These are phyloP conservation scores for Telfairia occidentalis DNA, from an alignment of 331 rosid genomes.

Conservation along the genomic window DNA sequence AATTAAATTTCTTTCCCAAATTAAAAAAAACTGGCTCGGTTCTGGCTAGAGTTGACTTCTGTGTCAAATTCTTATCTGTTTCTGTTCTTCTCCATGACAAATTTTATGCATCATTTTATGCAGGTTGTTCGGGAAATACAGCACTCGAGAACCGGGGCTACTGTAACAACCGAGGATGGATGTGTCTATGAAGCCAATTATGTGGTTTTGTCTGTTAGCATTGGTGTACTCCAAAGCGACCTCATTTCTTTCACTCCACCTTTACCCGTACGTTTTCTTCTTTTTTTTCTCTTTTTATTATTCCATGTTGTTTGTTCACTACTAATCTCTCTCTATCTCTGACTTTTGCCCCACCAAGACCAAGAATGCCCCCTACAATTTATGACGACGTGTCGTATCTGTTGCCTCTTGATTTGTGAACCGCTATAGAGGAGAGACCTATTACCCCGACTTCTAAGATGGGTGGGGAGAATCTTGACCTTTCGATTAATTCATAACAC, in stretches of 20 bases:
- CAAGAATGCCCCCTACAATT: neutral
- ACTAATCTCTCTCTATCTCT: neutral
- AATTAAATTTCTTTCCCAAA: slow-evolving; percentile 14
- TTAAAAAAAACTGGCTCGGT: slow-evolving; percentile 18
- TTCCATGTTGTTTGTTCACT: slow-evolving; percentile 3
- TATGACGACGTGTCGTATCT: slow-evolving; percentile 16
- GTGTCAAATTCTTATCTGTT: neutral
- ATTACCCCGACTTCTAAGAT: neutral
- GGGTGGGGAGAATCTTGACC: slow-evolving; percentile 20
- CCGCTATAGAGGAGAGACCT: neutral
- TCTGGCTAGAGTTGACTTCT: slow-evolving; percentile 24
- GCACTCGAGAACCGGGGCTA: slow-evolving; percentile 72
- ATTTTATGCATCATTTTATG: slow-evolving; percentile 26
- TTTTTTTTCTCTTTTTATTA: slow-evolving; percentile 9
- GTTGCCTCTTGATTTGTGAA: slow-evolving; percentile 19
- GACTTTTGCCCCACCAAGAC: neutral
- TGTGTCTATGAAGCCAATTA: slow-evolving; percentile 65
- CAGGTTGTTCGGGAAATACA: slow-evolving; percentile 89
- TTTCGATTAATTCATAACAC: slow-evolving; percentile 18
- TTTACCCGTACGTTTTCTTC: slow-evolving; percentile 63
- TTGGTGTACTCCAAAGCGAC: slow-evolving; percentile 91
- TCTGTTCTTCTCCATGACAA: neutral
- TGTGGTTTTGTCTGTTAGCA: slow-evolving; percentile 78
- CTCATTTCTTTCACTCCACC: slow-evolving; percentile 72
- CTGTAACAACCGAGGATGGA: slow-evolving; percentile 81